Evolutionary conservation across 2,329 filamentous ascomycete species (phyloP), one percentile per base, ranked within the genome.

Genomic region (Acrocalymma vagum): DNA sequence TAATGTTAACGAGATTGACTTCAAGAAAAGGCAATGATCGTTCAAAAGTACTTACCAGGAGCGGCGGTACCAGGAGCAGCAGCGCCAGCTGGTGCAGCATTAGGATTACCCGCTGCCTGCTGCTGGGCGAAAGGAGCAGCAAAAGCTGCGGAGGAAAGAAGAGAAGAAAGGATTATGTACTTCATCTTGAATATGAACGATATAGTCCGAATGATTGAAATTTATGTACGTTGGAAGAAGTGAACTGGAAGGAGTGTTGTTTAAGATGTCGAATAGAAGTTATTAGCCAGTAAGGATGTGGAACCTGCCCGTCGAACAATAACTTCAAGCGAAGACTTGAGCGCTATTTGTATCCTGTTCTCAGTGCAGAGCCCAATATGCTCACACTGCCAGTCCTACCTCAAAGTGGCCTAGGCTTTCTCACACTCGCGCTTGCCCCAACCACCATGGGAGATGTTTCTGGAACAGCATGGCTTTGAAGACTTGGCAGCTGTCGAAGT

Each of bases 141-240:
- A 32, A 67, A 49, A 25, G 41, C 62, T 24, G 62, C 61, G 16
- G 61, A 63, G 26, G 56, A 53, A 37, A 67, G 60, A 29, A 68
- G 57, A 33, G 64, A 63, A 40, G 58, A 52, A 50, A 68, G 48
- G 42, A 67, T 48, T 51, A 65, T 58, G 56, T 65, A 67, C 61
- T 67, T 67, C 64, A 68, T 68, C 15, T 34, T 66, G 59, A 54
- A 42, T 43, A 38, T 45, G 27, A 34, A 14, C 13, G 43, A 28
- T 38, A 17, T 33, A 24, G 32, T 52, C 38, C 51, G 49, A 48
- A 6, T 36, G 35, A 35, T 38, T 35, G 45, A 25, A 37, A 43
- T n/a, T 45, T 55, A 53, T 36, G 42, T 40, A 38, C 32, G 37
- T 36, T 36, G 11, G 42, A 29, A 29, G 24, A 43, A 38, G 15